Conservation (phyloP, 1,284 basidiomycete species). For the Naganishia sp. region DNA sequence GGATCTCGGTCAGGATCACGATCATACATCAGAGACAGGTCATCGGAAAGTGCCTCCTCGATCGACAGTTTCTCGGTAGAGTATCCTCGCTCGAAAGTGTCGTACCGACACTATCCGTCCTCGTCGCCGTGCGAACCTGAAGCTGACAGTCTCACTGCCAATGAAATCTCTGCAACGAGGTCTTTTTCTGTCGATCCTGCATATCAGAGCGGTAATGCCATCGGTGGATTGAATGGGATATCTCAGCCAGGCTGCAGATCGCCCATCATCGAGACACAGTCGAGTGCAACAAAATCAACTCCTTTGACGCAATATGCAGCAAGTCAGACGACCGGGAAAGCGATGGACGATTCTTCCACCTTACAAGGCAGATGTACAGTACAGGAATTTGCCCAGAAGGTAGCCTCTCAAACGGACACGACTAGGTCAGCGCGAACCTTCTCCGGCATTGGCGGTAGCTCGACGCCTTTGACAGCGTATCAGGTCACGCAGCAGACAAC, state of each 20-base stretch:
- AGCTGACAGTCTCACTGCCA: too few species aligned
- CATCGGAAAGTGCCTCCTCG: not conserved
- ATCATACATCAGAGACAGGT: too few species aligned
- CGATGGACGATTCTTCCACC: not conserved
- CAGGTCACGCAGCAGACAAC: constrained; percentile 1
- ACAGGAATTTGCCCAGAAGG: not conserved
- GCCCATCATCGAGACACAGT: not conserved
- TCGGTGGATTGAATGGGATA: too few species aligned
- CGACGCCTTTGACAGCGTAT: constrained; percentile 11
- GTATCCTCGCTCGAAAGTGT: not conserved
- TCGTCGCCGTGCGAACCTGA: too few species aligned
- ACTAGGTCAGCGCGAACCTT: not conserved
- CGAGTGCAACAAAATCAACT: not conserved
- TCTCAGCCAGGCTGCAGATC: too few species aligned
- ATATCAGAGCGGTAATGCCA: too few species aligned
- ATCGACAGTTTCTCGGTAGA: constrained; percentile 1
- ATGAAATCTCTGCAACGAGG: too few species aligned
- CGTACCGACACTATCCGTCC: too few species aligned
- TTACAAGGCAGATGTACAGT: too few species aligned
- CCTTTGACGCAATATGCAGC: constrained; percentile 16
- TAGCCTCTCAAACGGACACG: not conserved
- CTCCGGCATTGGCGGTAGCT: not conserved
- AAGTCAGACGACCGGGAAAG: not conserved
- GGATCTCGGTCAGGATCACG: too few species aligned
- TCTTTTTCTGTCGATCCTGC: too few species aligned